phyloP scores from a whole-genome alignment of 2,329 filamentous ascomycete species.

The Aspergillus cejpii region DNA sequence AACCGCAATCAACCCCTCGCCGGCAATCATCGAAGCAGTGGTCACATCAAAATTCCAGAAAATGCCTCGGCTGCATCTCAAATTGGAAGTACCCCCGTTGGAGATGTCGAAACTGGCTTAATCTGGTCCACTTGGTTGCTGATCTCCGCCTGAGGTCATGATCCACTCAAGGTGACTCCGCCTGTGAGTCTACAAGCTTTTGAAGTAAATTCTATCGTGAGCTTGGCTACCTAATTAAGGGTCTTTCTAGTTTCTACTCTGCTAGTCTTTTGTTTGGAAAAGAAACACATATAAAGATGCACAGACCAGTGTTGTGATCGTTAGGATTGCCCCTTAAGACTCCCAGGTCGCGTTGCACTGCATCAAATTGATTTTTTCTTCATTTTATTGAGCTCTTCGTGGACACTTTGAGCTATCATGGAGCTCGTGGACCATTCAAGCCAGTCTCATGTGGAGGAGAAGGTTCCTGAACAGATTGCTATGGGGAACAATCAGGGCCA shows the following conservation, averaged over 20 bases:
- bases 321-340: conserved; percentile 1
- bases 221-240: too few relatives aligned
- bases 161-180: background rate
- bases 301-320: conserved; percentile 6
- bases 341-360: background rate
- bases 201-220: conserved; percentile 1
- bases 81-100: conserved; percentile 10
- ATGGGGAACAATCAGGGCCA: conserved; percentile 24
- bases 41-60: conserved; percentile 5
- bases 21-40: conserved; percentile 7
- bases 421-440: conserved; percentile 14
- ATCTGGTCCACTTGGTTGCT: conserved; percentile 5
- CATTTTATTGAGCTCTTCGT: too few relatives aligned
- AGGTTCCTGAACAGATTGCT: conserved; percentile 22
- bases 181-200: conserved; percentile 6
- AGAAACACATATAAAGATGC: conserved; percentile 6
- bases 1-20: conserved; percentile 2
- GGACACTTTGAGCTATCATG: conserved; percentile 11
- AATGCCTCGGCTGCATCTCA: conserved; percentile 26
- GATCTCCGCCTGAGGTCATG: conserved; percentile 1
- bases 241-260: background rate
- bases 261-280: too few relatives aligned
- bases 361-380: too few relatives aligned
- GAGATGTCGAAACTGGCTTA: conserved; percentile 1
- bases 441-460: conserved; percentile 24